These are phyloP conservation scores for Coemansia sp. DNA, from an alignment of 192 early-diverging fungal species.

Conservation along the genomic window DNA sequence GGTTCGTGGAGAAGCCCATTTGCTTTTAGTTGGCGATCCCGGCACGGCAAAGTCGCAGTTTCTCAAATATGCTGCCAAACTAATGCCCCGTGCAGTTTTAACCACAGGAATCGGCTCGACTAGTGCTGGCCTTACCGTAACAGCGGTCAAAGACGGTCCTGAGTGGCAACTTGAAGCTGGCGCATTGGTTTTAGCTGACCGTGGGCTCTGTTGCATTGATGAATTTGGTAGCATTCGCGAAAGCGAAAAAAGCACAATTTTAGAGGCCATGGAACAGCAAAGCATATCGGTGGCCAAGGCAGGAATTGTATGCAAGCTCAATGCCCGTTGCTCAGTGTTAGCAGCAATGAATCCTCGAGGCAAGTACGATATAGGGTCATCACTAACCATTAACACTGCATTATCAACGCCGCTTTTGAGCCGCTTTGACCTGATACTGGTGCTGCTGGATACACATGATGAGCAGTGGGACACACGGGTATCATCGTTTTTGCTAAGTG, in stretches of 20 bases:
- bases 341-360: constrained; percentile 79
- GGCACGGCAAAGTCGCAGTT: constrained; percentile 81
- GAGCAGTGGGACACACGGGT: constrained; percentile 65
- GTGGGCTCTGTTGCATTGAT: constrained; percentile 79
- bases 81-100: constrained; percentile 65
- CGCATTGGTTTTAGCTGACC: constrained; percentile 74
- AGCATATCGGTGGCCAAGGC: constrained; percentile 78
- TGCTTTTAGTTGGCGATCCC: constrained; percentile 77
- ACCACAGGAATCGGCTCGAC: constrained; percentile 77
- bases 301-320: constrained; percentile 75
- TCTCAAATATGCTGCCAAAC: constrained; percentile 64
- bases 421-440: constrained; percentile 71
- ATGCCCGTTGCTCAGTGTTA: constrained; percentile 74
- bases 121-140: constrained; percentile 71
- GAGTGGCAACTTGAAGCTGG: constrained; percentile 85
- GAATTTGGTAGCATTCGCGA: constrained; percentile 79
- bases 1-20: constrained; percentile 69
- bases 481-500: constrained; percentile 49
- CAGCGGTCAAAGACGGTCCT: constrained; percentile 67
- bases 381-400: constrained; percentile 66
- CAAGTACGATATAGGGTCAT: constrained; percentile 62
- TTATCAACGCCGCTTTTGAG: constrained; percentile 65
- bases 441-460: constrained; percentile 66
- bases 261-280: constrained; percentile 86
- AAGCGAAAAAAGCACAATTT: constrained; percentile 68